phyloP scores from a whole-genome alignment of 176 grass and related monocot genomes.

The Panicum miliaceum region DNA sequence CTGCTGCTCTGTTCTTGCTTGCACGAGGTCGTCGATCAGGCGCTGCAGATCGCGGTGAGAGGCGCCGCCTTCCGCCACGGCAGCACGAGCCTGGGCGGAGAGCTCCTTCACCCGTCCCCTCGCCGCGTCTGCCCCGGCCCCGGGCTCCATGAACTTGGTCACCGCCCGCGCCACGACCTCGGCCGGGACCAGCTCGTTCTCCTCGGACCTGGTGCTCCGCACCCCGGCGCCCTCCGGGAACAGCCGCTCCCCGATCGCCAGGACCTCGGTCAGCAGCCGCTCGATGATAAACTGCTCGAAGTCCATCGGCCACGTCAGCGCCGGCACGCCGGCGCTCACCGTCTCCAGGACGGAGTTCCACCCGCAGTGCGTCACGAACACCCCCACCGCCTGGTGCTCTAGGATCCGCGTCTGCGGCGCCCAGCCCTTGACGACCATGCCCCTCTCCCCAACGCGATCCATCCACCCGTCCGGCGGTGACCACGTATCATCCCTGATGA shows the following conservation, averaged over 20 bases:
- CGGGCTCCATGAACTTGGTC: neutral
- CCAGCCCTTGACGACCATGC: slow-evolving; percentile 24
- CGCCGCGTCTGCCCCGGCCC: neutral
- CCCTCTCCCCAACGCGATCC: neutral
- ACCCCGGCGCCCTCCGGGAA: slow-evolving; percentile 14
- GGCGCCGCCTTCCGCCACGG: neutral
- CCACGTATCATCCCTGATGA: neutral
- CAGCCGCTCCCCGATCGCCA: neutral
- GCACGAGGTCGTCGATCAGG: neutral
- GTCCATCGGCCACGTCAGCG: slow-evolving; percentile 69
- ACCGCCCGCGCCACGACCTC: neutral
- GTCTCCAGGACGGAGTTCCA: slow-evolving; percentile 69
- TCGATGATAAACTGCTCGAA: slow-evolving; percentile 51
- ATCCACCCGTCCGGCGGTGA: neutral
- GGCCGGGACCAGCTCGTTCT: neutral
- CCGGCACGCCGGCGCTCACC: slow-evolving; percentile 53
- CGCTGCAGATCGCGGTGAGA: neutral
- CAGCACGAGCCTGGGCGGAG: neutral
- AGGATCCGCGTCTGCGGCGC: neutral
- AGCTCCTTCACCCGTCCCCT: neutral
- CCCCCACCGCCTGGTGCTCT: slow-evolving; percentile 39
- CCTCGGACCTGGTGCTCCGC: neutral
- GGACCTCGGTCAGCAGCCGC: slow-evolving; percentile 24
- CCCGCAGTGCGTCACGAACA: slow-evolving; percentile 73
- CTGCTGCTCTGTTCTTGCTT: neutral